These are phyloP conservation scores for Heterotrichella gracilis DNA, from an alignment of 352 stramenopile genomes.

Conservation along the genomic window DNA sequence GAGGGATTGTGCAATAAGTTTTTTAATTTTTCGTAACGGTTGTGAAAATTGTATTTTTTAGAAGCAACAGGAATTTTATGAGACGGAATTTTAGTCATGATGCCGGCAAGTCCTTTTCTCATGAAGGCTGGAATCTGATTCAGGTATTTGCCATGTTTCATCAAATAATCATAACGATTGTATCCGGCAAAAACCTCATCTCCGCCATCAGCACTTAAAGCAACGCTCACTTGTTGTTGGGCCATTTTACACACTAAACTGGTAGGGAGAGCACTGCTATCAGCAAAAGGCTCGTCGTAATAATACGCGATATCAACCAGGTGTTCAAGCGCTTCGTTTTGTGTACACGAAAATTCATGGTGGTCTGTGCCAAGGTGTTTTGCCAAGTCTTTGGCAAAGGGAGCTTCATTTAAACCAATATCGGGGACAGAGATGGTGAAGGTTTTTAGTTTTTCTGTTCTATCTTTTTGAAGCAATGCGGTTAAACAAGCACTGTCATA, in stretches of 20 bases:
- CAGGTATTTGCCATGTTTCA: too few species aligned
- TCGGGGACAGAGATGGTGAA: background rate
- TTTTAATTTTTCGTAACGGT: background rate
- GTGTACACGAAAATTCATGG: background rate
- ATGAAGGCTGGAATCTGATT: conserved; percentile 1
- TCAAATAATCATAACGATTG: background rate
- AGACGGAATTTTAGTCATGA: background rate
- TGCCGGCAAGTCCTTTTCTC: background rate
- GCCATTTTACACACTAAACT: background rate
- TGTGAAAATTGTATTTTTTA: background rate
- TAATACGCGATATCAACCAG: background rate
- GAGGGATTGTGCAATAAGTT: background rate
- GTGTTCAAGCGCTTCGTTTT: background rate
- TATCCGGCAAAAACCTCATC: background rate
- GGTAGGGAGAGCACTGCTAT: background rate
- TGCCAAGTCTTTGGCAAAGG: background rate
- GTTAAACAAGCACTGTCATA: background rate
- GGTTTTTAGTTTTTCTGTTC: background rate
- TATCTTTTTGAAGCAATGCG: background rate
- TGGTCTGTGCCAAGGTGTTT: background rate
- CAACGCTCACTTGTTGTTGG: background rate
- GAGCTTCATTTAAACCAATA: background rate
- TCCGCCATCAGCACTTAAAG: background rate
- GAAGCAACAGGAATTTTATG: too few species aligned
- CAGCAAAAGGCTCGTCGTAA: background rate